Percentiles rank a stretch among this genome's conserved stretches.
Conservation (phyloP, 768 basidiomycete genomes). For the Tephrocybe sp. region DNA sequence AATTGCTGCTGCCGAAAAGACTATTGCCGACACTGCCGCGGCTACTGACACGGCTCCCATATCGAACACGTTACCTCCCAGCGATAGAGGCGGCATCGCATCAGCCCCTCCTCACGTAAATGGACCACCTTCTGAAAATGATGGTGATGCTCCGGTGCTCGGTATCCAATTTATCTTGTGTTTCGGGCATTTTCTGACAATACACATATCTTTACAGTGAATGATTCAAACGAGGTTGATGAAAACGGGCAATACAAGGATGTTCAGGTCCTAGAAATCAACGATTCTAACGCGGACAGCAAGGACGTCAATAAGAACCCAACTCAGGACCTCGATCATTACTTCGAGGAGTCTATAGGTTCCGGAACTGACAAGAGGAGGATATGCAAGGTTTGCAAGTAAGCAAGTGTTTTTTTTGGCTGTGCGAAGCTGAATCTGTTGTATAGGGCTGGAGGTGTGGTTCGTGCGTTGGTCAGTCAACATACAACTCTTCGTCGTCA, state of each 20-base stretch:
- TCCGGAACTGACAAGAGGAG: background rate
- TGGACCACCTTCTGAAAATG: too few species aligned
- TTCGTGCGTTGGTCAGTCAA: background rate
- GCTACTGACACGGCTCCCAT: background rate
- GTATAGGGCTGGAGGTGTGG: too few species aligned
- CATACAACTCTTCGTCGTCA: conserved; percentile 8
- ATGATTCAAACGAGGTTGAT: background rate
- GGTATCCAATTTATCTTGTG: too few species aligned
- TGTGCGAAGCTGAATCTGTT: too few species aligned
- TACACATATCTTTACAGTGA: background rate
- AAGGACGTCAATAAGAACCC: background rate
- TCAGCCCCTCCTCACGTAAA: too few species aligned
- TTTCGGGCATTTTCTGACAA: background rate
- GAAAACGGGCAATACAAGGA: background rate
- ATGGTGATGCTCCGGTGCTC: too few species aligned
- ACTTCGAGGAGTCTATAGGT: background rate
- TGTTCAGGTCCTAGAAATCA: background rate
- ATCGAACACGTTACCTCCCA: too few species aligned
- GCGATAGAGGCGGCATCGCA: background rate
- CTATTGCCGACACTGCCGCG: too few species aligned
- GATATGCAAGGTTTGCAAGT: conserved; percentile 1
- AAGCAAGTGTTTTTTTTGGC: background rate
- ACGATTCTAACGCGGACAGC: background rate
- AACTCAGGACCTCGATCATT: background rate
- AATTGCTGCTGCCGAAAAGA: too few species aligned